phyloP scores from a whole-genome alignment of 2,329 filamentous ascomycete genomes.

The Ceratocystis cubensis region DNA sequence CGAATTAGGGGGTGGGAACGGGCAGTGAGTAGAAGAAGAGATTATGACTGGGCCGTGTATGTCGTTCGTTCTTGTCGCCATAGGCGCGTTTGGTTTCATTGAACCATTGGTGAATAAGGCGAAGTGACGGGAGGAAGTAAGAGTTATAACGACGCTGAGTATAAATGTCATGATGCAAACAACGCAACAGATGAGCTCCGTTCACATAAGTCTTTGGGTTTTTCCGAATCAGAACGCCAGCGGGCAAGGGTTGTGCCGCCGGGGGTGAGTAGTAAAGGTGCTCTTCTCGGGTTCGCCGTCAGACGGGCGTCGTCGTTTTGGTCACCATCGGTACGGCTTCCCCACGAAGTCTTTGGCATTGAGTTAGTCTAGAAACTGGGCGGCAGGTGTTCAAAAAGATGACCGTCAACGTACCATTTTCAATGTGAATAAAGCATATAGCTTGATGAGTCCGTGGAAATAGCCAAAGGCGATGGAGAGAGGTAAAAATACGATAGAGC shows the following conservation, averaged over 20 bases:
- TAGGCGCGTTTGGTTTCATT: background rate
- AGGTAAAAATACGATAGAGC: slow-evolving; percentile 66
- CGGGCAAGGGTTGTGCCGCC: slow-evolving; percentile 34
- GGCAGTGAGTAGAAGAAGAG: background rate
- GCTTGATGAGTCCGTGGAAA: slow-evolving; percentile 83
- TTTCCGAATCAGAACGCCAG: slow-evolving; percentile 37
- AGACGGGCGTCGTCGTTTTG: slow-evolving; percentile 64
- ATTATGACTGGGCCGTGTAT: background rate
- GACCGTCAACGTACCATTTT: slow-evolving; percentile 55
- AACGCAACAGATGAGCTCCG: background rate
- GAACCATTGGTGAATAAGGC: background rate
- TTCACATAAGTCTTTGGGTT: slow-evolving; percentile 26
- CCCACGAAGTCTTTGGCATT: slow-evolving; percentile 69
- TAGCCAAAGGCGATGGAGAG: slow-evolving; percentile 87
- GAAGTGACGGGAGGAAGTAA: background rate
- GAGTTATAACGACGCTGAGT: background rate
- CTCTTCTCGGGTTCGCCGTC: slow-evolving; percentile 34
- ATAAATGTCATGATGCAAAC: background rate
- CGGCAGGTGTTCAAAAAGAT: background rate
- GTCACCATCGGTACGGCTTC: slow-evolving; percentile 83
- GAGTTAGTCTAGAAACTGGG: background rate
- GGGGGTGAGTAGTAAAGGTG: slow-evolving; percentile 30
- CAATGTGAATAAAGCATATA: slow-evolving; percentile 72
- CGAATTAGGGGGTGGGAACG: too few species aligned
- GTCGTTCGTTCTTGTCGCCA: background rate